Evolutionary conservation across 768 basidiomycete species (phyloP).

Genomic region (Podaxis rugospora): DNA sequence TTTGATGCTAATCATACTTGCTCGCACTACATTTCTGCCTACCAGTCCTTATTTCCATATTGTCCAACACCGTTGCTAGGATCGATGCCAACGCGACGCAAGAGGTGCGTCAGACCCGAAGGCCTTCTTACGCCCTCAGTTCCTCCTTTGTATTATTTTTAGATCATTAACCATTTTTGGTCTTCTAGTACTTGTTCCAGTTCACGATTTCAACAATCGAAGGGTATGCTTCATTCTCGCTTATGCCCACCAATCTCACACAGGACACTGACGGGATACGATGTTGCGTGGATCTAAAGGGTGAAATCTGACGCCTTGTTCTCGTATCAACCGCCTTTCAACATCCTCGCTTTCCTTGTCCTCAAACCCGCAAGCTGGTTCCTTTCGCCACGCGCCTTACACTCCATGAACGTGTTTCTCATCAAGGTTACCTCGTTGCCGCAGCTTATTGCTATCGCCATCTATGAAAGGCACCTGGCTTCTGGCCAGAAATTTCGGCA

Average conservation of each 20-base stretch:
- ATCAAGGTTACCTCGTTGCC: slow-evolving; percentile 85
- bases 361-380: slow-evolving; percentile 78
- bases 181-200: slow-evolving; percentile 77
- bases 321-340: slow-evolving; percentile 91
- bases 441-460: slow-evolving; percentile 65
- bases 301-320: slow-evolving; percentile 89
- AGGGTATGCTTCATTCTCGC: slow-evolving; percentile 44
- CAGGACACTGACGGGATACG: background rate
- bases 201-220: slow-evolving; percentile 83
- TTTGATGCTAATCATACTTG: background rate
- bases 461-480: slow-evolving; percentile 74
- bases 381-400: slow-evolving; percentile 72
- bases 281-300: slow-evolving; percentile 29
- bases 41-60: slow-evolving; percentile 77
- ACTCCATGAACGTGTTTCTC: slow-evolving; percentile 79
- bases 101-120: slow-evolving; percentile 29
- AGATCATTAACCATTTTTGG: slow-evolving; percentile 24
- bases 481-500: slow-evolving; percentile 47
- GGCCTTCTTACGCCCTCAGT: background rate
- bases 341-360: slow-evolving; percentile 73
- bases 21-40: background rate
- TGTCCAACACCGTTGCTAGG: slow-evolving; percentile 84
- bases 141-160: slow-evolving; percentile 1
- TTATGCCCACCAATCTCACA: background rate
- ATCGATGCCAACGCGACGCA: slow-evolving; percentile 63